phyloP scores from a whole-genome alignment of 2,329 filamentous ascomycete species.

The Ramularia endophylla region DNA sequence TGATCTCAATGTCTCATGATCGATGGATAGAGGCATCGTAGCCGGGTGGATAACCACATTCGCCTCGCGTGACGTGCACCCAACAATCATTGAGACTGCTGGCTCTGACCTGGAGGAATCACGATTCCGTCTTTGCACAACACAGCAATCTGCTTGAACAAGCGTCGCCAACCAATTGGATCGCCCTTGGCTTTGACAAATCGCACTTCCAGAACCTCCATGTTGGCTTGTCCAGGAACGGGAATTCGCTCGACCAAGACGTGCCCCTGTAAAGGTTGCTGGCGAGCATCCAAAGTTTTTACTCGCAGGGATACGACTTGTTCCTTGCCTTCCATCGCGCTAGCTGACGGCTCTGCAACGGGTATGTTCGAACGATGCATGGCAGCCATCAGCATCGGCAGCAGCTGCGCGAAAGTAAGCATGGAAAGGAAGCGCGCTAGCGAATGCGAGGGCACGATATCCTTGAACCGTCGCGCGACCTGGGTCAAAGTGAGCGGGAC shows the following conservation, averaged over 20 bases:
- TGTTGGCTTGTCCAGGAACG: constrained; percentile 36
- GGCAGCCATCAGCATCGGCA: constrained; percentile 73
- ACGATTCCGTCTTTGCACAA: constrained; percentile 75
- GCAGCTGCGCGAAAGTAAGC: constrained; percentile 65
- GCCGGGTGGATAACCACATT: too few species aligned
- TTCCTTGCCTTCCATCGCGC: constrained; percentile 43
- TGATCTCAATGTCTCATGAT: too few species aligned
- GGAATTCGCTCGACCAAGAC: constrained; percentile 65
- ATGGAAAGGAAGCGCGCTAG: constrained; percentile 90
- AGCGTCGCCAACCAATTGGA: constrained; percentile 89
- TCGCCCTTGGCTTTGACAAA: constrained; percentile 96
- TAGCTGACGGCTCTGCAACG: constrained; percentile 43
- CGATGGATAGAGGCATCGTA: too few species aligned
- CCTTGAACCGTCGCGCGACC: constrained; percentile 77
- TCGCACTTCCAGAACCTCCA: constrained; percentile 71
- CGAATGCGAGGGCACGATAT: constrained; percentile 82
- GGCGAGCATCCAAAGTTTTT: constrained; percentile 64
- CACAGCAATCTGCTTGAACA: constrained; percentile 94
- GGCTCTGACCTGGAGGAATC: neutral
- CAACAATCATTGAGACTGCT: too few species aligned
- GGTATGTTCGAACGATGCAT: constrained; percentile 82
- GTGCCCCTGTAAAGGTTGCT: constrained; percentile 68
- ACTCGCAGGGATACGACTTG: constrained; percentile 55
- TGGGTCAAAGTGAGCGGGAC: constrained; percentile 84
- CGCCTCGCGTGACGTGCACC: too few species aligned